Percentiles rank a stretch among this genome's conserved stretches.
phyloP scores from a whole-genome alignment of 345 rosid species.

The Corchorus capsularis region DNA sequence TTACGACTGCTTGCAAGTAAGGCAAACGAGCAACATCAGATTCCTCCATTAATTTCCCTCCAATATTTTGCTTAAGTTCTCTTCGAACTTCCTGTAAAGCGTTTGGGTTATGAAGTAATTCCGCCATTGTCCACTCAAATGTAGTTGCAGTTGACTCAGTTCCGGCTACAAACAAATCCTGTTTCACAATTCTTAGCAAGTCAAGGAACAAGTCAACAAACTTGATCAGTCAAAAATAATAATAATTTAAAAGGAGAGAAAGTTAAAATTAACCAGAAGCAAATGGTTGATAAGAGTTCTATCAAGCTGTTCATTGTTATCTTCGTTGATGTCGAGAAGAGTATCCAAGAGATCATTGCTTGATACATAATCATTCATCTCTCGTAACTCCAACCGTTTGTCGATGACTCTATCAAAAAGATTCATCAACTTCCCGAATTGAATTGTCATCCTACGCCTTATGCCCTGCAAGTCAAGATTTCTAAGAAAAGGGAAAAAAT shows the following conservation, averaged over 20 bases:
- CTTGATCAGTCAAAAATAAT: no score
- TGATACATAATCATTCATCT: neutral
- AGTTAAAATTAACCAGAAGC: neutral
- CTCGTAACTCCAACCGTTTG: neutral
- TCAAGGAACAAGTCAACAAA: neutral
- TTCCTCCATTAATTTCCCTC: constrained; percentile 43
- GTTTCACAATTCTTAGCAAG: neutral
- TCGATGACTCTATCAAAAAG: neutral
- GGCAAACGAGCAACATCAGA: constrained; percentile 47
- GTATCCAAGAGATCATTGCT: neutral
- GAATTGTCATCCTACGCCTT: neutral
- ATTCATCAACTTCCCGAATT: neutral
- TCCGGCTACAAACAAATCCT: constrained; percentile 7
- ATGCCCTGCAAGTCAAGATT: neutral
- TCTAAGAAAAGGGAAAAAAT: no score
- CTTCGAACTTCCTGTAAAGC: constrained; percentile 40
- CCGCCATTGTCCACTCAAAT: constrained; percentile 40
- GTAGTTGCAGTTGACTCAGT: neutral
- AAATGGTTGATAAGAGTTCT: constrained; percentile 1
- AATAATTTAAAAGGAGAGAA: neutral
- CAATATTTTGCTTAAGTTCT: constrained; percentile 45
- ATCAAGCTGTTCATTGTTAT: neutral
- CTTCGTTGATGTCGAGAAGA: neutral
- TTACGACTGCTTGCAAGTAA: constrained; percentile 44
- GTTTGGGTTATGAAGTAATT: constrained; percentile 47